Evolutionary conservation across 2,329 filamentous ascomycete genomes (phyloP).

Genomic region (Talaromyces piceae): DNA sequence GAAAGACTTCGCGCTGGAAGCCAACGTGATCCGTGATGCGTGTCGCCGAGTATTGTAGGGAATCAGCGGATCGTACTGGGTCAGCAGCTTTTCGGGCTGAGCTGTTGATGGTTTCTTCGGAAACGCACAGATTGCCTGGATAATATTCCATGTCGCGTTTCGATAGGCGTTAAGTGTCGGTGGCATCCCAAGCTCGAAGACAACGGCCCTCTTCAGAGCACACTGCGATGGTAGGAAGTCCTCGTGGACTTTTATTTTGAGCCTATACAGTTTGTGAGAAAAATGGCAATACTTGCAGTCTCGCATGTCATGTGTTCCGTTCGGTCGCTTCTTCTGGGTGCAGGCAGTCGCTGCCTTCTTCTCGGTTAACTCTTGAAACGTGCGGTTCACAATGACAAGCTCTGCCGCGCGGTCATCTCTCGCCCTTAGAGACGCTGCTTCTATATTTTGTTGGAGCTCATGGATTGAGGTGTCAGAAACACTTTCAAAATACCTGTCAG

Average conservation of each 20-base stretch:
- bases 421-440: neutral
- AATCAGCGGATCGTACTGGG: neutral
- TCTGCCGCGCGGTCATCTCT: neutral
- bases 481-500: constrained; percentile 38
- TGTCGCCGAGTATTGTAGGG: constrained; percentile 11
- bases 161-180: constrained; percentile 43
- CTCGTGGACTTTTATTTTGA: constrained; percentile 45
- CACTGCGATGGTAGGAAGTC: constrained; percentile 38
- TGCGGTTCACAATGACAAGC: constrained; percentile 24
- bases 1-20: constrained; percentile 42
- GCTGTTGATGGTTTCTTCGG: neutral
- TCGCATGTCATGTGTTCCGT: constrained; percentile 23
- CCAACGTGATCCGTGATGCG: constrained; percentile 28
- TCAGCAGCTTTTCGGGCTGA: neutral
- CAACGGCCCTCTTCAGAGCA: constrained; percentile 33
- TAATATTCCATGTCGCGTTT: constrained; percentile 45
- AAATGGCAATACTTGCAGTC: constrained; percentile 42
- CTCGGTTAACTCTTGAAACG: constrained; percentile 32
- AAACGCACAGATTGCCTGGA: constrained; percentile 15
- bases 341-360: constrained; percentile 28
- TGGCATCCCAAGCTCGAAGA: constrained; percentile 49
- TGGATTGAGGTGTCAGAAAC: too few species aligned
- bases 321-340: constrained; percentile 14
- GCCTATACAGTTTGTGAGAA: constrained; percentile 24
- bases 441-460: neutral